Evolutionary conservation across 768 basidiomycete species (phyloP).

Genomic region (Termitomyces sp.): DNA sequence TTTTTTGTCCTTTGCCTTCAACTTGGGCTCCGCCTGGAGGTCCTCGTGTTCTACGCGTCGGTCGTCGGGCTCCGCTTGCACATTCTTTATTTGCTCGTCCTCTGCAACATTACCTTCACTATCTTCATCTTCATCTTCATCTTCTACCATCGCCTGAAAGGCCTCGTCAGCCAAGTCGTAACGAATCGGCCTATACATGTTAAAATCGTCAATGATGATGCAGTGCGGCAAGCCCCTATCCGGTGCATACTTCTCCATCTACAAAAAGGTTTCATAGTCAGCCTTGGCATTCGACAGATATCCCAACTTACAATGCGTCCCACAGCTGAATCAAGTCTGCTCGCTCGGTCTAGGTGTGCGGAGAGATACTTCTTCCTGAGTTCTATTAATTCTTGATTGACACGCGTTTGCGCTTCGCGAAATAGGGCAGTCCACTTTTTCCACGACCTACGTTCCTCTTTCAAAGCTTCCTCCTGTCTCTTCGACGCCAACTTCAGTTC

Average conservation of each 20-base stretch:
- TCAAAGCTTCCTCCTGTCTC: not conserved
- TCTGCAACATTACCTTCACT: not conserved
- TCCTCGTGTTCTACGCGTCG: not conserved
- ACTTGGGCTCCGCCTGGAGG: not conserved
- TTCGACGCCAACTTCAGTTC: not conserved
- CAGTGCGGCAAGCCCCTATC: not conserved
- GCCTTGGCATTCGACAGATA: not conserved
- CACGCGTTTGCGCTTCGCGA: not conserved
- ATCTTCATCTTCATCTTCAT: not conserved
- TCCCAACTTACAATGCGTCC: not conserved
- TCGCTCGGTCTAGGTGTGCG: not conserved
- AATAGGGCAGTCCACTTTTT: not conserved
- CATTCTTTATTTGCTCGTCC: not conserved
- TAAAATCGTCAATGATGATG: not conserved
- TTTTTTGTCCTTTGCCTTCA: not conserved
- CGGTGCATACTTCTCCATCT: not conserved
- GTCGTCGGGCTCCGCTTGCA: not conserved
- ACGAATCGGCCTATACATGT: not conserved
- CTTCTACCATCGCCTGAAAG: not conserved
- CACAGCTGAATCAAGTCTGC: not conserved
- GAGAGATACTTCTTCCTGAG: not conserved
- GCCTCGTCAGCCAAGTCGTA: not conserved
- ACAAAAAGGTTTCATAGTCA: not conserved
- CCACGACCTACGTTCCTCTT: not conserved
- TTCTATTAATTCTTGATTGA: not conserved